Evolutionary conservation across 116 monocot species (phyloP), one percentile per base, ranked within the genome.

Genomic region (Papilionanthe hybrid): DNA sequence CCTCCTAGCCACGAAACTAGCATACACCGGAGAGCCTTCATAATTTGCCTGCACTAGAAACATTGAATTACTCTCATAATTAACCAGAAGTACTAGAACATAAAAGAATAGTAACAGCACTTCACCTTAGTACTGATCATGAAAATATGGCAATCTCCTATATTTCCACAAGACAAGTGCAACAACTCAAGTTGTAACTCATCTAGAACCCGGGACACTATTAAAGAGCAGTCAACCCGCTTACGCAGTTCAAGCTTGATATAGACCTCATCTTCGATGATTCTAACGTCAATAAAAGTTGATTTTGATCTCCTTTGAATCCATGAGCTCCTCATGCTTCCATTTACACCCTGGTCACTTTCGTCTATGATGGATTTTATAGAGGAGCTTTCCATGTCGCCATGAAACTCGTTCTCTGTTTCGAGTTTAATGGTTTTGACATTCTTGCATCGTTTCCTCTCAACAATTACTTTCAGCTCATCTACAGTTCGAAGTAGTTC

Each of bases 231-330:
- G 9, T 84, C 77, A 11, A 78, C 22, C 80, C 53, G 86, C 66
- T 80, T 89, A 20, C 85, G 76, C 82, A 86, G 90, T 0, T 82
- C 86, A 72, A 96, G 82, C 82, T 90, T 96, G 79, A 93, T 91
- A 73, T 81, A 86, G 23, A 87, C 94, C 71, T 96, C 96, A 17
- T 94, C 94, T 57, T 96, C 96, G 20, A 96, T 80, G 20, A 94
- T 92, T 25, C 96, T 83, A 7, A 96, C 92, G 68, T 96, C 96
- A 0, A 96, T 89, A 20, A 75, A 69, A 9, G 86, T 86, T 29
- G 86, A 87, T 72, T 84, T 92, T 5, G 86, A 88, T 42, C 72
- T 83, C 78, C 96, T 83, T 30, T 92, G 96, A 9, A 93, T 66
- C 93, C 94, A 92, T 5, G 96, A 92, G 82, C 93, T 89, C 83